A percentile compares a stretch with the other conserved stretches of the same genome.
These are phyloP conservation scores for Neurospora sp. DNA, from an alignment of 495 filamentous ascomycete genomes.

Conservation along the genomic window DNA sequence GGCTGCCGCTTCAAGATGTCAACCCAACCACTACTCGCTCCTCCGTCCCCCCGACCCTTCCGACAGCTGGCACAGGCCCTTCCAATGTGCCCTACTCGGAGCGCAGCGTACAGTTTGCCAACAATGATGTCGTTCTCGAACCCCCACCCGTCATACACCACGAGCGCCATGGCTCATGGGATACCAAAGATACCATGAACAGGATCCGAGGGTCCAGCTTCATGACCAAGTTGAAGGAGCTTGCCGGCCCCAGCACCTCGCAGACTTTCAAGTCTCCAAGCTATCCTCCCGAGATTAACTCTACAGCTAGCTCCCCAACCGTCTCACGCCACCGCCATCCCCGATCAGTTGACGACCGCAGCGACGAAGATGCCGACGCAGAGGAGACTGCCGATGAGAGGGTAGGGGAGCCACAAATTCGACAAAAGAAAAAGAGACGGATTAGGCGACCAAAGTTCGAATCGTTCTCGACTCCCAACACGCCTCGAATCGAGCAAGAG, in stretches of 20 bases:
- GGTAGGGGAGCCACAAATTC: slow-evolving; percentile 10
- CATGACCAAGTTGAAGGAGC: slow-evolving; percentile 54
- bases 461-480: slow-evolving; percentile 29
- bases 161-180: slow-evolving; percentile 46
- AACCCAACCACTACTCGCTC: slow-evolving; percentile 1
- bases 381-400: slow-evolving; percentile 56
- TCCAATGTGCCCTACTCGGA: slow-evolving; percentile 17
- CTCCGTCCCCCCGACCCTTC: background rate
- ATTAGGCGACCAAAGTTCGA: slow-evolving; percentile 42
- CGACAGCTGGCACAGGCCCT: background rate
- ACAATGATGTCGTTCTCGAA: slow-evolving; percentile 34
- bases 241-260: slow-evolving; percentile 40
- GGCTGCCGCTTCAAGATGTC: slow-evolving; percentile 4
- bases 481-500: slow-evolving; percentile 18
- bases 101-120: slow-evolving; percentile 54
- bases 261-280: slow-evolving; percentile 33
- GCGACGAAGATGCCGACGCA: slow-evolving; percentile 62
- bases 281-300: slow-evolving; percentile 18
- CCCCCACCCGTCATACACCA: slow-evolving; percentile 31
- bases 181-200: slow-evolving; percentile 42
- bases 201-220: slow-evolving; percentile 52
- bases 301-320: slow-evolving; percentile 33
- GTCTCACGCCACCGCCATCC: slow-evolving; percentile 36
- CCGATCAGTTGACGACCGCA: slow-evolving; percentile 49
- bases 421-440: slow-evolving; percentile 43